phyloP scores from a whole-genome alignment of 2,329 filamentous ascomycete species.

The Metarhizium humberi region DNA sequence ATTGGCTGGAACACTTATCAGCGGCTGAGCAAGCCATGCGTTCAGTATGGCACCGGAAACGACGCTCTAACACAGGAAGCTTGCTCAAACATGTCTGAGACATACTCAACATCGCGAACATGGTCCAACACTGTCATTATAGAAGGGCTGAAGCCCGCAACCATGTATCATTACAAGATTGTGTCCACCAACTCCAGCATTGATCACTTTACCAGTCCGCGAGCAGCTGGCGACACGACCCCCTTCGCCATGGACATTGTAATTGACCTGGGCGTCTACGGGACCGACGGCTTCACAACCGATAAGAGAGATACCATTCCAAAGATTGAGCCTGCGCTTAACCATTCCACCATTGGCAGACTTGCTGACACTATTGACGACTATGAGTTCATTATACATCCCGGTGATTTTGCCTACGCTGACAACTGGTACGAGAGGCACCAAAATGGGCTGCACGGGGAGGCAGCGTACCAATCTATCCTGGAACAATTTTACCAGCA shows the following conservation, averaged over 20 bases:
- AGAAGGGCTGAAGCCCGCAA: constrained; percentile 35
- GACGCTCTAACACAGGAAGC: constrained; percentile 25
- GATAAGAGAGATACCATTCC: constrained; percentile 40
- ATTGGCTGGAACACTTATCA: constrained; percentile 50
- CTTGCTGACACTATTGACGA: constrained; percentile 41
- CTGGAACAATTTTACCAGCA: constrained; percentile 43
- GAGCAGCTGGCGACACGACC: constrained; percentile 43
- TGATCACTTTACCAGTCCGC: constrained; percentile 43
- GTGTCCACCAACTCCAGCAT: constrained; percentile 44
- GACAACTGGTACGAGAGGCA: constrained; percentile 45
- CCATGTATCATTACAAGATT: constrained; percentile 53
- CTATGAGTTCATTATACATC: constrained; percentile 46
- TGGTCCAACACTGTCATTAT: constrained; percentile 40
- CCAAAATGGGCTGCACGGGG: constrained; percentile 36
- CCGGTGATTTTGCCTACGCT: constrained; percentile 49
- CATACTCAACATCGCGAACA: constrained; percentile 44
- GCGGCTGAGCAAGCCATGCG: constrained; percentile 34
- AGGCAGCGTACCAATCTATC: constrained; percentile 44
- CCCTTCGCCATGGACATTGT: constrained; percentile 42
- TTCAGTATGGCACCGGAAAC: constrained; percentile 38
- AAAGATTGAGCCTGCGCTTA: constrained; percentile 37
- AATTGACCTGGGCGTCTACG: constrained; percentile 40
- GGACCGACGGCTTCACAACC: constrained; percentile 22
- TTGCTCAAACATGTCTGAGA: constrained; percentile 36
- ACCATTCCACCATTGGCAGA: constrained; percentile 47